phyloP scores from a whole-genome alignment of 257 asterid genomes.

The Forsythia suspensa region DNA sequence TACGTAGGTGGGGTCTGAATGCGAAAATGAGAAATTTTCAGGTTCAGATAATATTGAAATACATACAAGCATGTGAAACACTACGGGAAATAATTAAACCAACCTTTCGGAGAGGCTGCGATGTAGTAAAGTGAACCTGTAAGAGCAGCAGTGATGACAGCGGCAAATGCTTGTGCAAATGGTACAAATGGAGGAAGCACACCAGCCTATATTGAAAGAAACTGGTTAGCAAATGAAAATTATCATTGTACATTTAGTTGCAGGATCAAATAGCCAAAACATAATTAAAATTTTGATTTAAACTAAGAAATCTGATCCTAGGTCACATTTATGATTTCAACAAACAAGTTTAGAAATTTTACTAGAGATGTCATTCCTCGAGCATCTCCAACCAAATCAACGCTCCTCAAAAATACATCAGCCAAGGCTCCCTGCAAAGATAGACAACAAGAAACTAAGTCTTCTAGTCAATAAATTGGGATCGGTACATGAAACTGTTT shows the following conservation, averaged over 20 bases:
- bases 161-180: constrained; percentile 96
- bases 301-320: background rate
- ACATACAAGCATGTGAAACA: background rate
- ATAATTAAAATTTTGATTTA: background rate
- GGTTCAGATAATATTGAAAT: background rate
- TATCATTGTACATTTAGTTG: background rate
- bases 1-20: constrained; percentile 81
- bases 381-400: constrained; percentile 66
- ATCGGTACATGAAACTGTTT: background rate
- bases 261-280: background rate
- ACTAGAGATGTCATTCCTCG: constrained; percentile 93
- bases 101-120: constrained; percentile 93
- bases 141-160: constrained; percentile 88
- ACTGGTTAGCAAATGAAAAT: background rate
- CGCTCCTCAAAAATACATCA: constrained; percentile 65
- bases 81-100: background rate
- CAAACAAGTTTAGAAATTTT: constrained; percentile 19
- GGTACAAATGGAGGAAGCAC: constrained; percentile 93
- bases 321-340: background rate
- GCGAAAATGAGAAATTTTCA: background rate
- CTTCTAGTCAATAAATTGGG: background rate
- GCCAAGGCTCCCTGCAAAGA: constrained; percentile 81
- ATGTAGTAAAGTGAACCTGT: constrained; percentile 87
- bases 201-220: constrained; percentile 56
- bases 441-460: background rate